Evolutionary conservation across 1,284 basidiomycete species (phyloP), one percentile per base, ranked within the genome.

Genomic region (Inonotus hispidus): DNA sequence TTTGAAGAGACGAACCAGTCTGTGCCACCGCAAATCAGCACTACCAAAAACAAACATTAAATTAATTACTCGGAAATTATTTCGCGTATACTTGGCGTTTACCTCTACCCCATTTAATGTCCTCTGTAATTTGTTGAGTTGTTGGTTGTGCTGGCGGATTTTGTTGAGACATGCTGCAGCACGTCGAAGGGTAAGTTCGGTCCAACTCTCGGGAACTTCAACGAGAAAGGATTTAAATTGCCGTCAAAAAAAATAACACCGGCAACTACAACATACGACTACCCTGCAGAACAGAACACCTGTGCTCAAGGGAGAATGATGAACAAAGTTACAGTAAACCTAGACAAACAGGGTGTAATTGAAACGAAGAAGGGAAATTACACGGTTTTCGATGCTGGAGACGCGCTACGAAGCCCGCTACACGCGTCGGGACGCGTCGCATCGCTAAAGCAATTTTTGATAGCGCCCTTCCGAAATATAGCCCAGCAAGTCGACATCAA

Each of bases 21-120:
- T 49, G 89, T 92, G 60, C 91, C 92, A 53, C 91, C 91, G 66
- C 86, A 88, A 65, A 93, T 85, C 66, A 93, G 73, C 56, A 93
- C 92, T 92, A 32, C 19, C 46, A 46, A 43, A 35, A 37, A 21
- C 27, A 25, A n/a, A n/a, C n/a, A n/a, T n/a, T n/a, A n/a, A n/a
- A n/a, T n/a, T 61, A 27, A 52, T n/a, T 25, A 32, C 2, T 46
- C 13, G 27, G 3, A 14, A 43, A n/a, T 16, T 41, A 35, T 27
- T 61, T 39, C 14, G 8, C 11, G 35, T 13, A 16, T 41, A n/a
- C 19, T 41, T 55, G 41, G 38, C 32, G 53, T 46, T 25, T 50
- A 64, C 63, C 63, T 64, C 63, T 57, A 46, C 63, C 60, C 63
- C 60, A 64, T 43, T 58, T 58, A 21, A 50, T 39, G 25, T 23